phyloP scores from a whole-genome alignment of 169 alveolate species.

The Cryptosporidium xiaoi region DNA sequence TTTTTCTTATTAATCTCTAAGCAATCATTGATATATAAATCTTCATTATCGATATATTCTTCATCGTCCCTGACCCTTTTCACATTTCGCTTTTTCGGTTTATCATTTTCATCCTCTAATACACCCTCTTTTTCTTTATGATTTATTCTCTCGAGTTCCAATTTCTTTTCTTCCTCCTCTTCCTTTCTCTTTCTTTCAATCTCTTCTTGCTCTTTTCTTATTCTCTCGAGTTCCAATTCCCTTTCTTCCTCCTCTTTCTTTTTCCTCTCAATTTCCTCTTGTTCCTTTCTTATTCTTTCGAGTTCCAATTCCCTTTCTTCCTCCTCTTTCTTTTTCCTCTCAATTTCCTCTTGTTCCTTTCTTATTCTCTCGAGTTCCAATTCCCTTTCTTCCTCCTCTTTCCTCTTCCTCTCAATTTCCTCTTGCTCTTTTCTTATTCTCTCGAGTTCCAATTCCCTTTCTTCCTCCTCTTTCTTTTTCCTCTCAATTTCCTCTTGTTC shows the following conservation, averaged over 20 bases:
- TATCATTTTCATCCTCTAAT: neutral
- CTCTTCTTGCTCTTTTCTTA: neutral
- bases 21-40: neutral
- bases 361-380: too few relatives aligned
- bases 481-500: slow-evolving; percentile 8
- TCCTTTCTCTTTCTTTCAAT: neutral
- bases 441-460: slow-evolving; percentile 15
- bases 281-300: neutral
- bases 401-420: neutral
- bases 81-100: neutral
- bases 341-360: neutral
- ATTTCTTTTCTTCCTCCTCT: neutral
- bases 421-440: neutral
- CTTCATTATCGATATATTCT: neutral
- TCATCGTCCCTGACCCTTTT: slow-evolving; percentile 2
- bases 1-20: neutral
- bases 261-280: neutral
- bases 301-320: neutral
- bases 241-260: neutral
- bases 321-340: slow-evolving; percentile 10
- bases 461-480: neutral
- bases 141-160: neutral
- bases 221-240: neutral
- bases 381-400: neutral
- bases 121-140: neutral